Evolutionary conservation across 2,329 filamentous ascomycete species (phyloP), one percentile per base, ranked within the genome.

Genomic region (Thelonectria discophora): DNA sequence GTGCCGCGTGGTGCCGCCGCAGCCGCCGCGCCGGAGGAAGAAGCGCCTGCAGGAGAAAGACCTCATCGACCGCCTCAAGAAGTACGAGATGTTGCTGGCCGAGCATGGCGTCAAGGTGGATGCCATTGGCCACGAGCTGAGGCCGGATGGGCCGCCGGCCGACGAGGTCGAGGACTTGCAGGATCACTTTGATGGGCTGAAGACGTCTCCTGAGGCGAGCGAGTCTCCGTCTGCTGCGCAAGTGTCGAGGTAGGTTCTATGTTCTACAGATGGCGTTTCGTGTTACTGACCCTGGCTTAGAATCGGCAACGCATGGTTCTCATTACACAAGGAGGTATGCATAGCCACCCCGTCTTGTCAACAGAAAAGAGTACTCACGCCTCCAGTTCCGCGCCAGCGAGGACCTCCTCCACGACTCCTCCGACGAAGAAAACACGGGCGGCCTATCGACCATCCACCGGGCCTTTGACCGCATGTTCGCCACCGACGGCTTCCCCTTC

Each of bases 81-180:
- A 85, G 51, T 93, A 93, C 69, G 91, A 93, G 76, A 74, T 77
- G 7, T 77, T 93, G 42, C 79, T 93, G 32, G 81, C 82, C 55
- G 83, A 90, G 73, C 82, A 92, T 69, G 85, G 88, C 52, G 85
- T 93, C 69, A 77, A 82, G n/a, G 91, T 93, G 66, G 87, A 92
- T 51, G 83, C 88, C 15, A 82, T 91, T 18, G 85, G 86, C 45
- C 77, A 81, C n/a, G 80, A 85, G 34, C 52, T 75, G 6, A 69
- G 66, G 34, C 63, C 61, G 10, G 71, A 78, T 68, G 69, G 65
- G 3, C 69, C 72, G 30, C 67, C 64, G 3, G 72, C 74, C 8
- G 84, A 86, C 63, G 84, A 86, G 58, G 81, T 86, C 17, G 82
- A 84, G 57, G 85, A 87, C 55, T 75, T 87, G 17, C 84, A 86